Conservation (phyloP, 805 yeast species). For the Lipomyces lipofer region DNA sequence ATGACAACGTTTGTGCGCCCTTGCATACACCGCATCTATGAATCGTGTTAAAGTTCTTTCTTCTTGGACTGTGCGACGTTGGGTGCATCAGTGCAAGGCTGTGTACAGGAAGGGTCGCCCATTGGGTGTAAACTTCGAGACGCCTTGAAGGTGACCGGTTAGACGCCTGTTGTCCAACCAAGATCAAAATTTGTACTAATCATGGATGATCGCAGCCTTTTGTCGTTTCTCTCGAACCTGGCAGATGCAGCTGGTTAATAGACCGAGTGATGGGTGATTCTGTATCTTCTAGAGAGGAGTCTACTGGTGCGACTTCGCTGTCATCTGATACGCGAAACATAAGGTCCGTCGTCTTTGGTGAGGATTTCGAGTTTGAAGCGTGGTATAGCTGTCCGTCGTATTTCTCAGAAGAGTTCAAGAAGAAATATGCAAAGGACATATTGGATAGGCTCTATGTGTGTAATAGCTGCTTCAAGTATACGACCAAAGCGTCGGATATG, state of each 20-base stretch:
- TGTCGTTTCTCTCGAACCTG: neutral
- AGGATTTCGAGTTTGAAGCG: slow-evolving; percentile 59
- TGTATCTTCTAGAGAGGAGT: neutral
- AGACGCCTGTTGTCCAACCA: neutral
- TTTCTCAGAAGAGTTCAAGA: slow-evolving; percentile 46
- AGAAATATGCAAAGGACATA: slow-evolving; percentile 34
- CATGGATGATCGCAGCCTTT: neutral
- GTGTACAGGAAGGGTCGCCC: neutral
- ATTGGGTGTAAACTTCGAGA: too few relatives aligned
- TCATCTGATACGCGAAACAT: slow-evolving; percentile 49
- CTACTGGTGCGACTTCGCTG: neutral
- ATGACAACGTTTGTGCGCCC: too few relatives aligned
- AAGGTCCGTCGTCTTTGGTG: slow-evolving; percentile 64
- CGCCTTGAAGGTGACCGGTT: too few relatives aligned
- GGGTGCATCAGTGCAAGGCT: neutral
- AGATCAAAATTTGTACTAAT: neutral
- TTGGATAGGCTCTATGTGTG: slow-evolving; percentile 60
- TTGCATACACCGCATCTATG: too few relatives aligned
- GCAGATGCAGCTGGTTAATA: neutral
- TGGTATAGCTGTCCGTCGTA: slow-evolving; percentile 90
- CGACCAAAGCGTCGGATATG: slow-evolving; percentile 50
- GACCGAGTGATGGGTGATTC: neutral
- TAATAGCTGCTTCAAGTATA: slow-evolving; percentile 80
- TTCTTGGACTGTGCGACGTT: neutral
- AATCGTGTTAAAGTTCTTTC: neutral